phyloP scores from a whole-genome alignment of 768 basidiomycete species.

The Rhizopogon rudus region DNA sequence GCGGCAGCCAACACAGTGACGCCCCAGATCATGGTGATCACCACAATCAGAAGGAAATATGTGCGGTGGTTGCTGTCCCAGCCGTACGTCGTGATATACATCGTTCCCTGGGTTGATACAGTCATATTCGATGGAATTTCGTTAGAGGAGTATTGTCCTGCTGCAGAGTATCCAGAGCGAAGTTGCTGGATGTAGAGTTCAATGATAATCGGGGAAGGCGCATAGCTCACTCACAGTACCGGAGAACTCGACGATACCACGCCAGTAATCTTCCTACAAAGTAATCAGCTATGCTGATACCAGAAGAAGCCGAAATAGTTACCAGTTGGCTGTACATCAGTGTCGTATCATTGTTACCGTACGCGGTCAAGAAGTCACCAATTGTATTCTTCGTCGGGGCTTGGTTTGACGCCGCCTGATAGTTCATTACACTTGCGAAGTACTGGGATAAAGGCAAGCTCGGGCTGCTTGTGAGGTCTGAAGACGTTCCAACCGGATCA shows the following conservation, averaged over 20 bases:
- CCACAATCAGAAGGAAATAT: neutral
- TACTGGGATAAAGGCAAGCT: neutral
- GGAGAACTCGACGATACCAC: slow-evolving; percentile 5
- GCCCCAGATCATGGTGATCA: neutral
- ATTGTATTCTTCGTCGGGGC: too few species aligned
- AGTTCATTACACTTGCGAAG: neutral
- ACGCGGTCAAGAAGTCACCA: too few species aligned
- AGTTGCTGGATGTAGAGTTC: neutral
- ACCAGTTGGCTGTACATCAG: neutral
- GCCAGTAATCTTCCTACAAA: slow-evolving; percentile 4
- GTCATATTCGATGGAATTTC: neutral
- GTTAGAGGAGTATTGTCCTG: neutral
- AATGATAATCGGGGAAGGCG: neutral
- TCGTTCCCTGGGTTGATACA: neutral
- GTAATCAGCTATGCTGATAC: too few species aligned
- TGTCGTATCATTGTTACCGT: too few species aligned
- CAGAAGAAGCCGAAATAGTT: neutral
- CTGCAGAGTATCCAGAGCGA: slow-evolving; percentile 3
- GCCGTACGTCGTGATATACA: slow-evolving; percentile 4
- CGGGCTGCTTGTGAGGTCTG: neutral
- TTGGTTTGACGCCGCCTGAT: too few species aligned
- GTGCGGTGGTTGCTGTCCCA: neutral
- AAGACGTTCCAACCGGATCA: neutral
- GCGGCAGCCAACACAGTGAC: neutral
- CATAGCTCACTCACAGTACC: neutral